Percentiles rank a stretch among this genome's conserved stretches.
These are phyloP conservation scores for Strobilomyces dryophilus DNA, from an alignment of 768 basidiomycete genomes.

Conservation along the genomic window DNA sequence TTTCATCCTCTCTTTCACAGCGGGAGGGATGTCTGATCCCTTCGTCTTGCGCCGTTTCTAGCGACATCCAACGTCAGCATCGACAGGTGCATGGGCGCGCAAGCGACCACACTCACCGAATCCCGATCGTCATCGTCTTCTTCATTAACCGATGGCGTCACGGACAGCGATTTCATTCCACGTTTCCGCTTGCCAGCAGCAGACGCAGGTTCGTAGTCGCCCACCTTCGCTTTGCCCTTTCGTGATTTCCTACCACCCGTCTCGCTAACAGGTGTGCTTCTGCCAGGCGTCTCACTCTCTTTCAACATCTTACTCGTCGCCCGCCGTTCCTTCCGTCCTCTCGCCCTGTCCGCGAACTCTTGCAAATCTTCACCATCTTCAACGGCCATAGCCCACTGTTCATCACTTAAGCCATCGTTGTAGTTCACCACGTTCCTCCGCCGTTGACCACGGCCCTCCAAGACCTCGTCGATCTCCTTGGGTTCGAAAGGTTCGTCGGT, in stretches of 20 bases:
- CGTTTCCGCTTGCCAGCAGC: constrained; percentile 71
- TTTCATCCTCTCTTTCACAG: constrained; percentile 74
- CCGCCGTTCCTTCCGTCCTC: too few species aligned
- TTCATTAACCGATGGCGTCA: constrained; percentile 67
- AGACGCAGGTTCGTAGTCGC: constrained; percentile 43
- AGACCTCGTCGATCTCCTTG: constrained; percentile 37
- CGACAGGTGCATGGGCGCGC: neutral
- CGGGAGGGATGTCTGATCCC: constrained; percentile 46
- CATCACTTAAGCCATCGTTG: constrained; percentile 90
- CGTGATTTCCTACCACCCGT: constrained; percentile 46
- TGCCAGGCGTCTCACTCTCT: constrained; percentile 47
- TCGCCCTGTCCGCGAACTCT: too few species aligned
- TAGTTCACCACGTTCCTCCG: constrained; percentile 83
- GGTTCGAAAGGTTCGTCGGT: constrained; percentile 80
- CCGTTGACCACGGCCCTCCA: constrained; percentile 56
- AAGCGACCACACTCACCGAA: constrained; percentile 44
- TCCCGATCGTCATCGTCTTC: constrained; percentile 81
- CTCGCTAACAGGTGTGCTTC: constrained; percentile 46
- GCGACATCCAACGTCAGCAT: neutral
- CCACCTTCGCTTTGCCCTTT: constrained; percentile 59
- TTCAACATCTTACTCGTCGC: too few species aligned
- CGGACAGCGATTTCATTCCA: constrained; percentile 64
- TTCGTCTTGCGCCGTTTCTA: too few species aligned
- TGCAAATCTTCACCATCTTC: too few species aligned
- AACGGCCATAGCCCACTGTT: constrained; percentile 67